Evolutionary conservation across 2,329 filamentous ascomycete species (phyloP).

Genomic region (Xylariaceae sp.): DNA sequence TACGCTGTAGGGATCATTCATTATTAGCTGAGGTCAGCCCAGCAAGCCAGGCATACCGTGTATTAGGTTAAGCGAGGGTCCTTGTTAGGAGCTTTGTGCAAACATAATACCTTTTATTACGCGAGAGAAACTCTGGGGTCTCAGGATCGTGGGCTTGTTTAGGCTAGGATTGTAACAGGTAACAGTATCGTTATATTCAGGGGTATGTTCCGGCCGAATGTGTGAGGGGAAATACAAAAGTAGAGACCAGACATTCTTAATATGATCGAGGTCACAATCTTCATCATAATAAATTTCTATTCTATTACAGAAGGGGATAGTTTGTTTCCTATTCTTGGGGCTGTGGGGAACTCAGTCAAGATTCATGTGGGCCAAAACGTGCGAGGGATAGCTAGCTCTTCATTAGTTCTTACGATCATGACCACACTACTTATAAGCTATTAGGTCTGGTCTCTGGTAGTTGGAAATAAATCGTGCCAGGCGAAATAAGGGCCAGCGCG

Average conservation of each 20-base stretch:
- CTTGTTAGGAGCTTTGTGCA: slow-evolving; percentile 4
- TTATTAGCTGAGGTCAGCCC: slow-evolving; percentile 25
- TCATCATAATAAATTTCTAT: not conserved
- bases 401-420: slow-evolving; percentile 10
- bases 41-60: slow-evolving; percentile 20
- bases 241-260: not conserved
- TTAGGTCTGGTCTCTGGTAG: slow-evolving; percentile 11
- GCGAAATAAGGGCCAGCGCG: slow-evolving; percentile 4
- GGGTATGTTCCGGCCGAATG: slow-evolving; percentile 21
- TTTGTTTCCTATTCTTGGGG: slow-evolving; percentile 29
- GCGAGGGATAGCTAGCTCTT: slow-evolving; percentile 19
- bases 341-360: slow-evolving; percentile 17
- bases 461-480: slow-evolving; percentile 19
- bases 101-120: slow-evolving; percentile 9
- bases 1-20: slow-evolving; percentile 8
- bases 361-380: slow-evolving; percentile 21
- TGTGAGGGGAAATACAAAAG: slow-evolving; percentile 1
- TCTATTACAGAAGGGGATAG: slow-evolving; percentile 13
- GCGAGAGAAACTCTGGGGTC: slow-evolving; percentile 15
- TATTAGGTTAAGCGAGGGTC: slow-evolving; percentile 22
- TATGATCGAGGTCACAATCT: slow-evolving; percentile 4
- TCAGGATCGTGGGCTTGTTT: slow-evolving; percentile 20
- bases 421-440: slow-evolving; percentile 14
- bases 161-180: slow-evolving; percentile 19
- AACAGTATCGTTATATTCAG: slow-evolving; percentile 18